phyloP scores from a whole-genome alignment of 2,329 filamentous ascomycete genomes.

The Microdochium bolleyi region DNA sequence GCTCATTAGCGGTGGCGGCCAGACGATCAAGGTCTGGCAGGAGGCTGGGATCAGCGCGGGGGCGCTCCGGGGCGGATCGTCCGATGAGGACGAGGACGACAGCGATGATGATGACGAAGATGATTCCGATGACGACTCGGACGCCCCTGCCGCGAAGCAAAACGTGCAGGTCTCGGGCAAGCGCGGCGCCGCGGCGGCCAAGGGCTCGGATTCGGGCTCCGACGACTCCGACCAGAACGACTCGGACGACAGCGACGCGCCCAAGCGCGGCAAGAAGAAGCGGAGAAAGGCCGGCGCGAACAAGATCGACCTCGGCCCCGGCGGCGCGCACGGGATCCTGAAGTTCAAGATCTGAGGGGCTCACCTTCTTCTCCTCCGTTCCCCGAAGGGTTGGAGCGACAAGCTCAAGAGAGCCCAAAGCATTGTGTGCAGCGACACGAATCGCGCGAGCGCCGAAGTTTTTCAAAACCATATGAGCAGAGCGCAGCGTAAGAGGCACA shows the following conservation, averaged over 20 bases:
- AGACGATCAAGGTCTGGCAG: slow-evolving; percentile 83
- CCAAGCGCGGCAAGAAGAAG: slow-evolving; percentile 35
- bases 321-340: slow-evolving; percentile 43
- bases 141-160: slow-evolving; percentile 38
- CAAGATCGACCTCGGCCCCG: slow-evolving; percentile 33
- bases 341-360: slow-evolving; percentile 29
- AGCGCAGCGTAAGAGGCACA: too few relatives aligned
- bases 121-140: slow-evolving; percentile 28
- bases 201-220: slow-evolving; percentile 29
- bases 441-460: too few relatives aligned
- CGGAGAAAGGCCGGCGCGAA: slow-evolving; percentile 32
- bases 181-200: slow-evolving; percentile 29
- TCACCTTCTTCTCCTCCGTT: too few relatives aligned
- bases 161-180: slow-evolving; percentile 24
- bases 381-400: slow-evolving; percentile 20
- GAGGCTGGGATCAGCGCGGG: slow-evolving; percentile 44
- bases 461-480: too few relatives aligned
- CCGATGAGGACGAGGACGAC: slow-evolving; percentile 39
- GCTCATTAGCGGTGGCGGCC: slow-evolving; percentile 84
- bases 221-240: slow-evolving; percentile 16
- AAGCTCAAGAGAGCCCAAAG: too few relatives aligned
- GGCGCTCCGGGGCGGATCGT: slow-evolving; percentile 29
- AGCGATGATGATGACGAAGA: slow-evolving; percentile 35
- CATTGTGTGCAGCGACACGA: too few relatives aligned
- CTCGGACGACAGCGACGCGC: slow-evolving; percentile 35